Base-by-base conservation (phyloP, 495 filamentous ascomycete genomes). In the Daldinia bambusicola region DNA sequence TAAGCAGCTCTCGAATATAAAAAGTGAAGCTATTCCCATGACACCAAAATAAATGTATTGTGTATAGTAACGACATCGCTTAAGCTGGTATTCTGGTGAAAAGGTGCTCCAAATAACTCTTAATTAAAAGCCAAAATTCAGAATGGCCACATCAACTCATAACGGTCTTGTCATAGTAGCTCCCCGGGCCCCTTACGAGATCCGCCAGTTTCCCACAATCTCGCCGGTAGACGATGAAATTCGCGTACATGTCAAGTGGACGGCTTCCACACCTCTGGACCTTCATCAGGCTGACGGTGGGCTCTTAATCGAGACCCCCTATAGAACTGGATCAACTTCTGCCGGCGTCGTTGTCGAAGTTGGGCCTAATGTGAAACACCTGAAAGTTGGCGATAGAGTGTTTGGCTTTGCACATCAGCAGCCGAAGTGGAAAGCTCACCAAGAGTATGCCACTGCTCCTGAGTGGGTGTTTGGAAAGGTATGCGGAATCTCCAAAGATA, bases 231-330 rank as follows among this genome's bases (percentile, higher is more conserved):
- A 60, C 2, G 71, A 72, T 43, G 83, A 85, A 63, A 76, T 83
- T 41, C 67, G 75, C 14, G 66, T 85, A 32, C 74, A 79, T 37
- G 78, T 83, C 5, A 71, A 82, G 58, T 87, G 82, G 83, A 86
- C 84, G 5, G 76, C 84, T 16, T 86, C 85, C 13, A 83, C 83
- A 14, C 86, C 86, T 0, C 76, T 88, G 1, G 84, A 88, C 70
- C 77, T 88, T 34, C 86, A 88, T 74, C 82, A 86, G 68, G 82
- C 81, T 41, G 84, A 85, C 65, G 82, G 85, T 40, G 84, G 82
- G 7, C 75, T 88, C 1, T 57, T 83, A 3, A 72, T 86, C 31
- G 82, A 84, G 36, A 70, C 78, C 45, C 74, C 83, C 2, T 68
- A 75, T 32, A 53, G 63, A 52, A 70, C 75, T 10, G 83, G 83